Conservation (phyloP, 192 early-diverging fungal genomes). For the Pecoramyces ruminantium region DNA sequence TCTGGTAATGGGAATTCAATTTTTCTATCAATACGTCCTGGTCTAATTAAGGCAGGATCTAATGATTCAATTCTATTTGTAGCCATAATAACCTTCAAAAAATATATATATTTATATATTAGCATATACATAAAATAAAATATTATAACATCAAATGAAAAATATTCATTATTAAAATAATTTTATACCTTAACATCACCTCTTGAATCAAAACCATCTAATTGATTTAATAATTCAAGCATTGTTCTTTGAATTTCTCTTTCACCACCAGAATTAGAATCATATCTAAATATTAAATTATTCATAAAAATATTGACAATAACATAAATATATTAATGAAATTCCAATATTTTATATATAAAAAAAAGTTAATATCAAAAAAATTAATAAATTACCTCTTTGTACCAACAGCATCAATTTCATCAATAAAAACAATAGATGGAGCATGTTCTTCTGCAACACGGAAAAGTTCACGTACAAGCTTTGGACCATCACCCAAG, state of each 20-base stretch:
- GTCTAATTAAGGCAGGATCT: slow-evolving; percentile 92
- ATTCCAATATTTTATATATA: too few relatives aligned
- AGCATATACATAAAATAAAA: not conserved
- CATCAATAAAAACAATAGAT: slow-evolving; percentile 98
- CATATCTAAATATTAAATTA: slow-evolving; percentile 43
- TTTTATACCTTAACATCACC: slow-evolving; percentile 78
- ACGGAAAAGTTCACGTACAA: slow-evolving; percentile 93
- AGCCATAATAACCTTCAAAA: slow-evolving; percentile 73
- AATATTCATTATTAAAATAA: not conserved
- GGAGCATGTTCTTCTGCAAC: slow-evolving; percentile 92
- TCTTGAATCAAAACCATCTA: slow-evolving; percentile 92
- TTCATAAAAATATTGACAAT: too few relatives aligned
- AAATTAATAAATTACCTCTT: slow-evolving; percentile 37
- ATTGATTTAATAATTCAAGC: slow-evolving; percentile 91
- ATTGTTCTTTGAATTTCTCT: slow-evolving; percentile 94
- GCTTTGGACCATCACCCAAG: slow-evolving; percentile 92
- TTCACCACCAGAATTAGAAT: slow-evolving; percentile 86
- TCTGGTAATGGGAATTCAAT: slow-evolving; percentile 98
- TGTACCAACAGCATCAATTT: slow-evolving; percentile 95
- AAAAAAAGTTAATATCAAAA: not conserved
- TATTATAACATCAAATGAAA: slow-evolving; percentile 2
- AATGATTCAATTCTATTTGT: slow-evolving; percentile 95
- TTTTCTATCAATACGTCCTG: slow-evolving; percentile 95
- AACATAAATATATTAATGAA: too few relatives aligned
- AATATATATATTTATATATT: not conserved